Evolutionary conservation across 805 yeast species (phyloP).

Genomic region (Metschnikowia gelsemii): DNA sequence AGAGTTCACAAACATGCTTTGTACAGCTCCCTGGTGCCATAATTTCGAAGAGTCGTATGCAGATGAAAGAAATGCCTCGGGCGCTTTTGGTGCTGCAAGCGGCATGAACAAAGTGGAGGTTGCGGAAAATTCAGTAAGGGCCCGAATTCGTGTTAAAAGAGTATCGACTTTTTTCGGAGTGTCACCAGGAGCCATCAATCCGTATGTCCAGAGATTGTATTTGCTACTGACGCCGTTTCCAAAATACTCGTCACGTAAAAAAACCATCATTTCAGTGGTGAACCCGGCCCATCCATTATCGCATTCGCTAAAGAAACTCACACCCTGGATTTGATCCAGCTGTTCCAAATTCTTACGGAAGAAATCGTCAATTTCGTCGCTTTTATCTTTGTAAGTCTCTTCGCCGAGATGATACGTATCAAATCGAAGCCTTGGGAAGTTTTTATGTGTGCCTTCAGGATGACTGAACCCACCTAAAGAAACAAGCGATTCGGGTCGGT

Average conservation of each 20-base stretch:
- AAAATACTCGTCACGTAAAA: slow-evolving; percentile 67
- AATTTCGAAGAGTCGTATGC: slow-evolving; percentile 22
- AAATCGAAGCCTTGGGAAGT: slow-evolving; percentile 42
- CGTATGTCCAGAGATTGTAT: slow-evolving; percentile 38
- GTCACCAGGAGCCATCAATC: slow-evolving; percentile 17
- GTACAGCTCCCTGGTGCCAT: slow-evolving; percentile 44
- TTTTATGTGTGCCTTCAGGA: slow-evolving; percentile 26
- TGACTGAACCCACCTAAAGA: slow-evolving; percentile 60
- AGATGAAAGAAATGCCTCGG: slow-evolving; percentile 6
- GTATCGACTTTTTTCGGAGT: not conserved
- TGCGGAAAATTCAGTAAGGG: slow-evolving; percentile 45
- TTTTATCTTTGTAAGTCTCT: slow-evolving; percentile 50
- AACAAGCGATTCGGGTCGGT: slow-evolving; percentile 58
- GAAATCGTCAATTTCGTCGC: slow-evolving; percentile 42
- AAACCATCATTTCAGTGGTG: slow-evolving; percentile 48
- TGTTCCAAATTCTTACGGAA: slow-evolving; percentile 68
- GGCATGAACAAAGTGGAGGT: slow-evolving; percentile 60
- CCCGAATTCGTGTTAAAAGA: slow-evolving; percentile 43
- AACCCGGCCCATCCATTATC: slow-evolving; percentile 89
- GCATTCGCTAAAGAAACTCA: slow-evolving; percentile 66
- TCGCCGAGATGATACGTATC: slow-evolving; percentile 54
- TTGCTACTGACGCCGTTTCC: slow-evolving; percentile 36
- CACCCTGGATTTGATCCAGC: slow-evolving; percentile 71
- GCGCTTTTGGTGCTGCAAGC: slow-evolving; percentile 26
- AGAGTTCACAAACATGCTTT: slow-evolving; percentile 34